phyloP scores from a whole-genome alignment of 805 yeast species.

The Sugiyamaella valdiviana region DNA sequence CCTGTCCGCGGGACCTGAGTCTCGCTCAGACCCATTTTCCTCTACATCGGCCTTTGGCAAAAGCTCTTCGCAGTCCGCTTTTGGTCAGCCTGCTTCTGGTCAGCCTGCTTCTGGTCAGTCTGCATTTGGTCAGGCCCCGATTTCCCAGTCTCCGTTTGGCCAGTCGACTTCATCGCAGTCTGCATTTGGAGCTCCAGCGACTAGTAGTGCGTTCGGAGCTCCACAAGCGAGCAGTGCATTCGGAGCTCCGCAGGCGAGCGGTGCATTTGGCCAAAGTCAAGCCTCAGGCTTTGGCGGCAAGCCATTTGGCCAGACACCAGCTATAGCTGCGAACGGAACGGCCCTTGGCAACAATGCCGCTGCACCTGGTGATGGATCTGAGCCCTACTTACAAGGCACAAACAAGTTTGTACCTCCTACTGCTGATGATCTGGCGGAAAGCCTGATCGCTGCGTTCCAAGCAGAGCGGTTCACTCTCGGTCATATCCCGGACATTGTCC shows the following conservation, averaged over 20 bases:
- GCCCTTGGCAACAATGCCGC: not conserved
- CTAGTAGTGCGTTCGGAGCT: too few species aligned
- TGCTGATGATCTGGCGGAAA: constrained; percentile 39
- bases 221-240: too few species aligned
- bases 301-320: constrained; percentile 5
- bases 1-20: too few species aligned
- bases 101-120: constrained; percentile 3
- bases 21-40: too few species aligned
- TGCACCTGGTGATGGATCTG: not conserved
- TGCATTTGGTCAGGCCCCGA: not conserved
- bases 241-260: too few species aligned
- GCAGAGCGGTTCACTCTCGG: constrained; percentile 27
- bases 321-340: not conserved
- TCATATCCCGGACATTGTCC: constrained; percentile 28
- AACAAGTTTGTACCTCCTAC: constrained; percentile 28
- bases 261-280: constrained; percentile 4
- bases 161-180: not conserved
- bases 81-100: not conserved
- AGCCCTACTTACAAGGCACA: constrained; percentile 32
- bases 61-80: constrained; percentile 1
- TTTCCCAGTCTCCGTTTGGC: not conserved
- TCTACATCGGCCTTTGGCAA: constrained; percentile 25
- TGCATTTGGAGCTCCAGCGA: too few species aligned
- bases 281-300: too few species aligned
- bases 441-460: constrained; percentile 42